A percentile compares a stretch with the other conserved stretches of the same genome.
Evolutionary conservation across 345 rosid genomes (phyloP).

Genomic region (Eutrema yunnanense): DNA sequence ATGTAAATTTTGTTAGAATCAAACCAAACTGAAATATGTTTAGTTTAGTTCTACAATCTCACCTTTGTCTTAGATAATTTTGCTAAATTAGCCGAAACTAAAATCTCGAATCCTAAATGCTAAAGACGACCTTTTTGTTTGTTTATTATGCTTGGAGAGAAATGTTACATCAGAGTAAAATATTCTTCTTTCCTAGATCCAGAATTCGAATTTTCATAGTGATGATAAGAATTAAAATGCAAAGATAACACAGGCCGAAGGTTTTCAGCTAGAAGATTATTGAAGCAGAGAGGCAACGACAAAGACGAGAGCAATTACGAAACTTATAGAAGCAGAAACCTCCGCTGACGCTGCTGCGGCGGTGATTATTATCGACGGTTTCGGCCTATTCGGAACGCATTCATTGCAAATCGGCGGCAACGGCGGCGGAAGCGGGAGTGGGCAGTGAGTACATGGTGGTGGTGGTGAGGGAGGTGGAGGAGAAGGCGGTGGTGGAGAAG

Average conservation of each 20-base stretch:
- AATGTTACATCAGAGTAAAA: neutral
- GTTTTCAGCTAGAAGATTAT: neutral
- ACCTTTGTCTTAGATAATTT: neutral
- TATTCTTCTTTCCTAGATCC: neutral
- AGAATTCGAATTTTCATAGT: neutral
- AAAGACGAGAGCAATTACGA: neutral
- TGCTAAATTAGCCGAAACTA: neutral
- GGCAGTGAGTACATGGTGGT: slow-evolving; percentile 29
- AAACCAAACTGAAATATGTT: too few relatives aligned
- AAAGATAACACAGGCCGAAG: neutral
- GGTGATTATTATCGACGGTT: slow-evolving; percentile 28
- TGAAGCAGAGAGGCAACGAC: neutral
- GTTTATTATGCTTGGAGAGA: neutral
- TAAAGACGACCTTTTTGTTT: neutral
- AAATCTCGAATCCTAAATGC: neutral
- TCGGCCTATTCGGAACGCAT: slow-evolving; percentile 18
- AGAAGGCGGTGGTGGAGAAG: slow-evolving; percentile 18
- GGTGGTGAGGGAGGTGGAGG: slow-evolving; percentile 28
- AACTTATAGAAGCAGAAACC: neutral
- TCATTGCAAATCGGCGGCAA: slow-evolving; percentile 19
- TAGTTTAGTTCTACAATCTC: neutral
- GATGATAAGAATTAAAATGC: neutral
- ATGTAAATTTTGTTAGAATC: too few relatives aligned
- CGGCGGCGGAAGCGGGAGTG: slow-evolving; percentile 26
- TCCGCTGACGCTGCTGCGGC: slow-evolving; percentile 6